Conservation (phyloP, 495 filamentous ascomycete genomes). For the Penicillium diatomitis region DNA sequence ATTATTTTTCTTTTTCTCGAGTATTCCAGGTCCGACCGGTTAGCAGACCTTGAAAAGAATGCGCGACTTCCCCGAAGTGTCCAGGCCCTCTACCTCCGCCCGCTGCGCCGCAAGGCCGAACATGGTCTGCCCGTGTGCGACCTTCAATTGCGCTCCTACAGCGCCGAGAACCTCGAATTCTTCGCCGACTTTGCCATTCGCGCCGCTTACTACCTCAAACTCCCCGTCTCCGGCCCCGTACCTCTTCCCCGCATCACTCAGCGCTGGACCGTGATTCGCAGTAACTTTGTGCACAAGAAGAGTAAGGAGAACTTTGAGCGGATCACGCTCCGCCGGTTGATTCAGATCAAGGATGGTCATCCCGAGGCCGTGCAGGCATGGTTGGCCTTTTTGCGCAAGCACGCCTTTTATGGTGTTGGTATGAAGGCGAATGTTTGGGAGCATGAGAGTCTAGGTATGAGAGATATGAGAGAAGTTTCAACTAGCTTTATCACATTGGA, state of each 20-base stretch:
- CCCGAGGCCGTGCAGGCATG: constrained; percentile 81
- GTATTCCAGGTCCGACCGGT: constrained; percentile 26
- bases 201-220: constrained; percentile 85
- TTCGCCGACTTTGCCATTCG: constrained; percentile 92
- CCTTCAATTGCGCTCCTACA: constrained; percentile 88
- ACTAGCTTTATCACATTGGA: neutral
- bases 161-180: constrained; percentile 82
- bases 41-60: constrained; percentile 24
- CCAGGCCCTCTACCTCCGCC: constrained; percentile 77
- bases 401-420: constrained; percentile 86
- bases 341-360: constrained; percentile 90
- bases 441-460: constrained; percentile 59
- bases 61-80: constrained; percentile 62
- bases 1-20: constrained; percentile 11
- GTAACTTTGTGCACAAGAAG: constrained; percentile 92
- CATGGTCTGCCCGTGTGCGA: constrained; percentile 79
- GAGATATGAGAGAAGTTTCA: constrained; percentile 13
- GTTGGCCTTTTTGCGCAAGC: constrained; percentile 83
- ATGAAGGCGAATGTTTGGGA: constrained; percentile 99
- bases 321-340: constrained; percentile 72
- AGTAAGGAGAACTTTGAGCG: constrained; percentile 96
- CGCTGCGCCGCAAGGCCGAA: constrained; percentile 63
- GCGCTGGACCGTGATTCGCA: constrained; percentile 88
- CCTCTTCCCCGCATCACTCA: constrained; percentile 81
- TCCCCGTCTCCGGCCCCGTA: constrained; percentile 78